Base-by-base conservation (phyloP, 306 rosid genomes). In the Sechiopsis laciniata region DNA sequence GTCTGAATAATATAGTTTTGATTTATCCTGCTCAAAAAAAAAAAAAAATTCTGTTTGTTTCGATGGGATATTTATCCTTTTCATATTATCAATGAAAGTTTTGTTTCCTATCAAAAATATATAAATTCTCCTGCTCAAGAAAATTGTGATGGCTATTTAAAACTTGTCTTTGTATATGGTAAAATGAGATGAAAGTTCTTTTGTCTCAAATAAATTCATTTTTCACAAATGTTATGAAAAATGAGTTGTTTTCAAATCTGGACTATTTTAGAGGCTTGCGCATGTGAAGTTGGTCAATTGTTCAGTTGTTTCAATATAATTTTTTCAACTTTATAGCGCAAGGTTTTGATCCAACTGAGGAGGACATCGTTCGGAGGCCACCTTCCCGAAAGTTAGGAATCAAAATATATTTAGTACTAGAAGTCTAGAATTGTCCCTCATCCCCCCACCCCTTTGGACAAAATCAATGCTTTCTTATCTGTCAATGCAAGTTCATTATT, bases 401-500 rank as follows among this genome's bases (percentile, higher is more conserved):
- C 55, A 48, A 19, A 48, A 26, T 37, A 67, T 37, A 4, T 65
- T 1, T 8, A 64, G 52, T 45, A 37, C 72, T 67, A 16, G 3
- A 67, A 67, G 29, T 26, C 29, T 26, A 26, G 29, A 26, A 26
- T 45, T 17, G 48, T 4, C 15, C 50, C 69, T 35, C 20, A 26
- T 26, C 29, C 29, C 19, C 37, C 37, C 40, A 9, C 35, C 9
- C 46, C 8, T 40, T 2, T 46, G 72, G 72, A 67, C 37, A 67
- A 32, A 42, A 66, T 46, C 55, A 67, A 2, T 13, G 10, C 37
- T 19, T 67, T 67, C 72, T 45, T 67, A 67, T 46, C 12, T 21
- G 55, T 67, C 54, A 5, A 40, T 67, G 72, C 72, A 12, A 20
- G 55, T 67, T 42, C 19, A 45, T 45, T 46, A 67, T 46, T 5